These are phyloP conservation scores for Eimeria maxima DNA, from an alignment of 169 alveolate genomes.

Conservation along the genomic window DNA sequence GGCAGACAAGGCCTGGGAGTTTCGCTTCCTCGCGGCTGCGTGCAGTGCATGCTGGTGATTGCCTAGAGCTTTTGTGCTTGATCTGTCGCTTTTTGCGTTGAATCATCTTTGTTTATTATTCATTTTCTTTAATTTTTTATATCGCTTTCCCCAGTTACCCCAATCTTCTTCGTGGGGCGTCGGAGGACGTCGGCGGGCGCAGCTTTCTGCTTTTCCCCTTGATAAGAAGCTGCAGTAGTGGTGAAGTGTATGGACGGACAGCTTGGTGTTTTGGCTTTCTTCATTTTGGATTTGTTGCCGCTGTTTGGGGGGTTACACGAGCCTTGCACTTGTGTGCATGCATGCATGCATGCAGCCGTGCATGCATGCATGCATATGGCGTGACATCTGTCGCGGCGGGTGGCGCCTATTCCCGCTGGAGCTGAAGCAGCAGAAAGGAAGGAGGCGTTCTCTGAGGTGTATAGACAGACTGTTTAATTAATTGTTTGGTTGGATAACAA, in stretches of 20 bases:
- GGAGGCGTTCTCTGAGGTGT: neutral
- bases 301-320: neutral
- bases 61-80: neutral
- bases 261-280: neutral
- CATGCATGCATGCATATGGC: neutral
- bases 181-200: neutral
- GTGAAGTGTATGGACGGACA: neutral
- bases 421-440: too few species aligned
- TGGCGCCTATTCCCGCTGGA: too few species aligned
- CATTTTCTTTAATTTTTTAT: neutral
- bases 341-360: neutral
- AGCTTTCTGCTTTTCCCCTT: neutral
- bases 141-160: neutral
- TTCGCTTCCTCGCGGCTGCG: neutral
- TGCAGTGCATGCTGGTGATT: neutral
- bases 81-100: neutral
- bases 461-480: neutral
- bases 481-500: too few species aligned
- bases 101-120: constrained; percentile 11
- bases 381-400: neutral
- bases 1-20: neutral
- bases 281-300: neutral
- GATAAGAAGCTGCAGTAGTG: neutral
- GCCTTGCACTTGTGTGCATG: neutral
- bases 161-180: neutral